phyloP scores from a whole-genome alignment of 805 yeast genomes.

The Lachancea mirantina region DNA sequence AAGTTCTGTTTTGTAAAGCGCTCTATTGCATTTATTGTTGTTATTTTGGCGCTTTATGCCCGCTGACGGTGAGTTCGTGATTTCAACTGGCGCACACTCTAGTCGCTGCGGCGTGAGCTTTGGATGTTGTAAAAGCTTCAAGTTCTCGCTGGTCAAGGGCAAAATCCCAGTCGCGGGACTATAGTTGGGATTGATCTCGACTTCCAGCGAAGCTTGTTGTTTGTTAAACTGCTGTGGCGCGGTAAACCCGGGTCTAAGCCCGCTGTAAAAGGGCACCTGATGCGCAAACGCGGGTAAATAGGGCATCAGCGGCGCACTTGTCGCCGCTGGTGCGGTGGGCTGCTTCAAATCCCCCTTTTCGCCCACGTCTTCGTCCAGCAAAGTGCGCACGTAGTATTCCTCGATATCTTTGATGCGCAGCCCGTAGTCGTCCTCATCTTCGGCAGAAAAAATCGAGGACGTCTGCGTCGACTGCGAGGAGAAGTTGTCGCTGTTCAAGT shows the following conservation, averaged over 20 bases:
- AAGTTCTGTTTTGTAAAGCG: constrained; percentile 82
- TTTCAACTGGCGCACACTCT: constrained; percentile 5
- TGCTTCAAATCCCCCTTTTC: constrained; percentile 4
- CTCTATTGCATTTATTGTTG: constrained; percentile 41
- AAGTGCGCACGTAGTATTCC: constrained; percentile 27
- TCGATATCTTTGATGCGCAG: constrained; percentile 27
- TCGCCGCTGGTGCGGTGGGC: constrained; percentile 2
- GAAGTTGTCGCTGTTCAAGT: too few relatives aligned
- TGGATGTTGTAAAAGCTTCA: constrained; percentile 11
- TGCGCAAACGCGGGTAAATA: neutral
- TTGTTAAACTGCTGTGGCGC: neutral
- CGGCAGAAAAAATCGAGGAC: constrained; percentile 25
- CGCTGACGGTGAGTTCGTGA: neutral
- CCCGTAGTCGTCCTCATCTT: constrained; percentile 20
- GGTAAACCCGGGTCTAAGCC: neutral
- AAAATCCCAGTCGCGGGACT: constrained; percentile 15
- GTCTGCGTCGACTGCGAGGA: constrained; percentile 15
- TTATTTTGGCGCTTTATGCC: constrained; percentile 3
- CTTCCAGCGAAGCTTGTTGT: too few relatives aligned
- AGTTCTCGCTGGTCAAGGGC: constrained; percentile 29
- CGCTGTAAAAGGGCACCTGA: neutral
- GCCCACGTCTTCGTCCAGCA: constrained; percentile 20
- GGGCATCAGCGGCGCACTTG: constrained; percentile 1
- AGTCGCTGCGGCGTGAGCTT: constrained; percentile 14
- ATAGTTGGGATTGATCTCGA: constrained; percentile 23